Evolutionary conservation across 331 rosid genomes (phyloP), one percentile per base, ranked within the genome.

Genomic region (Stylosanthes scabra): DNA sequence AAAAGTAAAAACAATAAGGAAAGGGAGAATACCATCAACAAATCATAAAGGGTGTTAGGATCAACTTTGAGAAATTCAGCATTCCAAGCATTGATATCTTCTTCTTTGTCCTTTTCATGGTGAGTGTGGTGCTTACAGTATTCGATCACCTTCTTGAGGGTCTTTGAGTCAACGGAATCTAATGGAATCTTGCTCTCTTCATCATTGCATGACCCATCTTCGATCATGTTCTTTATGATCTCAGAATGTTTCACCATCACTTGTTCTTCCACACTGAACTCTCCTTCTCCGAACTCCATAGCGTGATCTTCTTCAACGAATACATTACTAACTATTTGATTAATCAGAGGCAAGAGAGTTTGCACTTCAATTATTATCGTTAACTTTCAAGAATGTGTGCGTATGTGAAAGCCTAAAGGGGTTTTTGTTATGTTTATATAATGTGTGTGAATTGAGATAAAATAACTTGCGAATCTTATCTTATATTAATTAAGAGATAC

Each of bases 111-210:
- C 1, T 37, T 11, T 3, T 11, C 3, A 1, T 27, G 7, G 3
- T 27, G 7, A 2, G 28, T 41, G 20, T 78, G 77, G 37, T 11
- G 46, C 14, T 5, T 71, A 20, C 60, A 57, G 56, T 71, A 78
- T 7, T 63, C 63, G 25, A 78, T 56, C 9, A 71, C 28, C 62
- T 4, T 46, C 0, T 67, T 3, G 2, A 78, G 51, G 2, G 14
- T 78, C 1, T 11, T 27, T 15, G 62, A 11, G 0, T 25, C 20
- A 3, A 78, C 68, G 0, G 64, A 46, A 2, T 11, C 9, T 13
- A 60, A 2, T 5, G 60, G 77, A 0, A 72, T 60, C 9, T 1
- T 13, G 4, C 4, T 11, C 1, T 59, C 13, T 0, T 2, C 8
- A 6, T 50, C 1, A 3, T 11, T 34, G 39, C 6, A 34, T 6